Base-by-base conservation (phyloP, 1,284 basidiomycete genomes). In the Porodaedalea pini region DNA sequence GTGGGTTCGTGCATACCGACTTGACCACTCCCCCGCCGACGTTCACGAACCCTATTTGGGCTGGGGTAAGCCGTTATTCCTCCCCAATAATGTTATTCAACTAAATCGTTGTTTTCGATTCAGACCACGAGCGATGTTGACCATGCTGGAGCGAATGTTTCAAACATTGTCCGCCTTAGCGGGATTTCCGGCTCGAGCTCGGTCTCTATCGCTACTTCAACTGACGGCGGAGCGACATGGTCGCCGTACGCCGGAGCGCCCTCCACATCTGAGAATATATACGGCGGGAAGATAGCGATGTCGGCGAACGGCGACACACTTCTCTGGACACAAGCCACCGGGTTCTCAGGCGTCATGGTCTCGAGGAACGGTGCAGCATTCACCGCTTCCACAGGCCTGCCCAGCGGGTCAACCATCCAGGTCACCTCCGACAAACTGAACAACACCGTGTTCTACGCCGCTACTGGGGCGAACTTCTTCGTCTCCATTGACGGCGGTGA, bases 391-490 rank as follows among this genome's bases (percentile, higher is more conserved):
- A 45, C 62, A 17, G 54, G 56, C 29, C 44, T 67, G 15, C 63
- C 64, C 10, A 49, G 50, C 27, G 44, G 54, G 23, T 59, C 59
- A 4, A 52, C 59, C 21, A n/a, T 47, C 45, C 23, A 27, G 10
- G 63, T 67, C 40, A 64, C 65, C 3, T 63, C 64, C 15, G 66
- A 67, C 56, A 67, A 66, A 58, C 56, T 61, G 39, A 64, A 61
- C 58, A 57, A 61, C 49, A 58, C 61, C 17, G 51, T 60, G 21
- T 64, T 65, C 59, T 67, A 67, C 49, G 65, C 60, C 17, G 64
- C 63, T 7, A 51, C 63, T n/a, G 64, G 62, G 11, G 19, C 44
- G 34, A 61, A 57, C n/a, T 65, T 67, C 51, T 67, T 65, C 54
- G 49, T 63, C 17, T 66, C 65, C 5, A 60, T 53, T 8, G 56